These are phyloP conservation scores for Firmiana major DNA, from an alignment of 345 rosid species.

Conservation along the genomic window DNA sequence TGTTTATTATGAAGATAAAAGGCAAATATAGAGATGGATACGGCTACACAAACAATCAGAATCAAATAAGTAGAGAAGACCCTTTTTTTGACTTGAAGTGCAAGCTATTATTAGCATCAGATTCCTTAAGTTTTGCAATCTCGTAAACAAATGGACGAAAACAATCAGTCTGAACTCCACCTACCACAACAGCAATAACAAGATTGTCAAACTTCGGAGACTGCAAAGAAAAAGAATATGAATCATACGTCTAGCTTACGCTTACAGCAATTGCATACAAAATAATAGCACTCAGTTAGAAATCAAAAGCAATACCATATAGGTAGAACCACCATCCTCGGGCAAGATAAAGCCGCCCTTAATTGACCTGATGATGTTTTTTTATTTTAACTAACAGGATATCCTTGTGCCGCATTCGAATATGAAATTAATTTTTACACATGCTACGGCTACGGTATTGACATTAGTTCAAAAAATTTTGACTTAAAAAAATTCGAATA, in stretches of 20 bases:
- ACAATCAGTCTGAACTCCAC: conserved; percentile 64
- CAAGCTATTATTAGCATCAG: conserved; percentile 58
- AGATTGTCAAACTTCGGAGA: background rate
- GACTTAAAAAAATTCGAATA: too few relatives aligned
- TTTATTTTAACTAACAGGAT: too few relatives aligned
- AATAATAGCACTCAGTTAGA: background rate
- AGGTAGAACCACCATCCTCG: too few relatives aligned
- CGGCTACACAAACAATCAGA: background rate
- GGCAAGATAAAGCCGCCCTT: conserved; percentile 66
- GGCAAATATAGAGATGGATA: background rate
- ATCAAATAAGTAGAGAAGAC: background rate
- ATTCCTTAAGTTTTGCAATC: conserved; percentile 70
- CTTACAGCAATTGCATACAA: background rate
- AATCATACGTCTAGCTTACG: background rate
- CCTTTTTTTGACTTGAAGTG: conserved; percentile 50
- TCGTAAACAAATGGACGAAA: conserved; percentile 88
- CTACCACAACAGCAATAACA: conserved; percentile 35
- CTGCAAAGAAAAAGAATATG: background rate
- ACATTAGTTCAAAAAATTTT: too few relatives aligned
- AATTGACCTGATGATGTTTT: conserved; percentile 48
- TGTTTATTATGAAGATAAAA: background rate
- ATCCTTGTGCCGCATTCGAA: too few relatives aligned
- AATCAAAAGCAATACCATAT: conserved; percentile 4
- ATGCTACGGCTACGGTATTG: too few relatives aligned
- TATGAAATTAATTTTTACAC: too few relatives aligned